A percentile compares a stretch with the other conserved stretches of the same genome.
These are phyloP conservation scores for Cucurbita maxima DNA, from an alignment of 306 rosid species.

Conservation along the genomic window DNA sequence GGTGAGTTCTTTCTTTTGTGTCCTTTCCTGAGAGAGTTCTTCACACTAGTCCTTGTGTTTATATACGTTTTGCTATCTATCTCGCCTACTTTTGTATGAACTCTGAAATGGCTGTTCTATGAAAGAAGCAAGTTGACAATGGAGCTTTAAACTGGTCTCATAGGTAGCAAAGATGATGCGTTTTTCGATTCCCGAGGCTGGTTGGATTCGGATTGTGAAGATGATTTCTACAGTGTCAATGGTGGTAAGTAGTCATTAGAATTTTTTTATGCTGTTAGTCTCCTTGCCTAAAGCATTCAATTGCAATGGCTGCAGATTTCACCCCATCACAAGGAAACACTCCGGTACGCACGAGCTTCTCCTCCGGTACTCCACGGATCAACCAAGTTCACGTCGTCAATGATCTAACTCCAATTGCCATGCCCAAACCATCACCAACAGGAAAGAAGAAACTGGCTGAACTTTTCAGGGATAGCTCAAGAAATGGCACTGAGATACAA, in stretches of 20 bases:
- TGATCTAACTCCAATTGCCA: constrained; percentile 16
- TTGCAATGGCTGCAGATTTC: constrained; percentile 32
- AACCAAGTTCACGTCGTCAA: constrained; percentile 16
- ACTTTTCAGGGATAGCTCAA: constrained; percentile 53
- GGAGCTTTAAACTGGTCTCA: not conserved
- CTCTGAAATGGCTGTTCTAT: not conserved
- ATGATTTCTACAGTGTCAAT: constrained; percentile 78
- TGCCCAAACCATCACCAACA: constrained; percentile 33
- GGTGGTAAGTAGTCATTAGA: constrained; percentile 58
- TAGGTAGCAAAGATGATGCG: constrained; percentile 76
- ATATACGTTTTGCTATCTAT: not conserved
- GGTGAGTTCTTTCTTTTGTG: not conserved
- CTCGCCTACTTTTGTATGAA: not conserved
- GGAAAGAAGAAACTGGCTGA: constrained; percentile 48
- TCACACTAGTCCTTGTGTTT: not conserved
- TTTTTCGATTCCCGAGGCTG: constrained; percentile 74
- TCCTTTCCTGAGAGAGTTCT: not conserved
- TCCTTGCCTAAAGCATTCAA: not conserved
- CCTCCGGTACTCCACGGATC: constrained; percentile 16
- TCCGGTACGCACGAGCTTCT: constrained; percentile 38
- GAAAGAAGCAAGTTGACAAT: not conserved
- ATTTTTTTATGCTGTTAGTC: not conserved
- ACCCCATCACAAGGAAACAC: constrained; percentile 80
- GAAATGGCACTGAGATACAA: constrained; percentile 13
- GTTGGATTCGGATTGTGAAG: constrained; percentile 88